Evolutionary conservation across 1,139 yeast genomes (phyloP), one percentile per base, ranked within the genome.

Genomic region (Magnusiomyces fungicola): DNA sequence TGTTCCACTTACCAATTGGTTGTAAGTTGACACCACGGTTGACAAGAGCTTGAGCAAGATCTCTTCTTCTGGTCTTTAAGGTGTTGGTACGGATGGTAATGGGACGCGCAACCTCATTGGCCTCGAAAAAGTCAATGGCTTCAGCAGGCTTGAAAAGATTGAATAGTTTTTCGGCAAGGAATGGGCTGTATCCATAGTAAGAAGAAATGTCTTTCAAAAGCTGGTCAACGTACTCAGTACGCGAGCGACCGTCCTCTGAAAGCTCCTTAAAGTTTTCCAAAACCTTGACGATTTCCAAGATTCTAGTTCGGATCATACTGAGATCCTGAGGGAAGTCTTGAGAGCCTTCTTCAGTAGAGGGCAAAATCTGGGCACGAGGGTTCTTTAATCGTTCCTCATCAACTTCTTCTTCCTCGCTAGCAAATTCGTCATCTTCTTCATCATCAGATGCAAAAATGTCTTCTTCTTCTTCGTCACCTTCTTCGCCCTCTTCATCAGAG

Each of bases 71-170:
- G 3, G 97, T 86, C 64, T 85, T 86, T 57, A 94, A 74, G 24
- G 98, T 94, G 69, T 94, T 94, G 36, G 98, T 89, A 73, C 99
- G 83, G 59, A 94, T 90, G 29, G 98, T 92, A 52, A 92, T 78
- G 43, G 99, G 99, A 68, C 99, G 79, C 33, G 96, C 86, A 52
- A 90, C 87, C 71, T 94, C 99, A 70, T 92, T 92, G 45, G 98
- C 97, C 72, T 94, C 98, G 61, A 94, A 94, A 65, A 94, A 94
- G 68, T 92, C 98, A 77, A 94, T 79, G 18, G 98, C 98, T 72
- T 94, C 99, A 18, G 92, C 76, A 36, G 97, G 97, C 16, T 94
- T 80, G 66, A 94, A 94, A 55, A 92, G 74, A 61, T 89, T 81
- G 72, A 89, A 89, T 54, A 92, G 75, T 67, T 90, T 90, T 62